Evolutionary conservation across 164 flowering plant species (phyloP).

Genomic region (Macadamia tetraphylla): DNA sequence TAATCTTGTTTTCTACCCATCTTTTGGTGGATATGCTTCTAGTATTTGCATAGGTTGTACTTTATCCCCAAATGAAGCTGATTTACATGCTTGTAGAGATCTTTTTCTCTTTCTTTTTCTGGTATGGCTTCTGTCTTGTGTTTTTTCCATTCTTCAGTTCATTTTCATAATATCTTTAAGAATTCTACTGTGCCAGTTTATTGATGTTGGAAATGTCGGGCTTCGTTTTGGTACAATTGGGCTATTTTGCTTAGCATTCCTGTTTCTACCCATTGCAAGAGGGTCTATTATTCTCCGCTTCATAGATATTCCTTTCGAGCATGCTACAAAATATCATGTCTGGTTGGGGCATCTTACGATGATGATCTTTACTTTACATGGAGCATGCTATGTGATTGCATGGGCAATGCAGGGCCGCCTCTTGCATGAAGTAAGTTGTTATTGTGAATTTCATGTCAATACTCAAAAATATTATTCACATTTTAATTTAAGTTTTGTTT

Average conservation of each 20-base stretch:
- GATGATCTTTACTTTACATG: conserved; percentile 72
- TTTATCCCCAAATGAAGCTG: not conserved
- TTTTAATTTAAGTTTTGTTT: not conserved
- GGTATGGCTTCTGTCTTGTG: too few species aligned
- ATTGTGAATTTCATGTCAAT: conserved; percentile 1
- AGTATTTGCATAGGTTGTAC: not conserved
- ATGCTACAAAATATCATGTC: conserved; percentile 86
- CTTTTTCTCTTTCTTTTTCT: not conserved
- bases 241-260: conserved; percentile 62
- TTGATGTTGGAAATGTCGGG: conserved; percentile 44
- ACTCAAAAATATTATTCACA: not conserved
- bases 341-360: conserved; percentile 97
- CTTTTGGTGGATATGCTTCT: not conserved
- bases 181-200: conserved; percentile 30
- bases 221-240: conserved; percentile 69
- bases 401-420: conserved; percentile 68
- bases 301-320: conserved; percentile 90
- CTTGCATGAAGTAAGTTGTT: conserved; percentile 46
- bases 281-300: conserved; percentile 86
- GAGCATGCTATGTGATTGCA: conserved; percentile 47
- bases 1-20: not conserved
- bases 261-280: conserved; percentile 81
- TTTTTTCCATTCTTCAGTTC: not conserved
- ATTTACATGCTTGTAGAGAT: not conserved
- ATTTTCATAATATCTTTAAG: not conserved